A percentile compares a stretch with the other conserved stretches of the same genome.
Evolutionary conservation across 768 basidiomycete genomes (phyloP).

Genomic region (Rhodotorula kratochvilovae): DNA sequence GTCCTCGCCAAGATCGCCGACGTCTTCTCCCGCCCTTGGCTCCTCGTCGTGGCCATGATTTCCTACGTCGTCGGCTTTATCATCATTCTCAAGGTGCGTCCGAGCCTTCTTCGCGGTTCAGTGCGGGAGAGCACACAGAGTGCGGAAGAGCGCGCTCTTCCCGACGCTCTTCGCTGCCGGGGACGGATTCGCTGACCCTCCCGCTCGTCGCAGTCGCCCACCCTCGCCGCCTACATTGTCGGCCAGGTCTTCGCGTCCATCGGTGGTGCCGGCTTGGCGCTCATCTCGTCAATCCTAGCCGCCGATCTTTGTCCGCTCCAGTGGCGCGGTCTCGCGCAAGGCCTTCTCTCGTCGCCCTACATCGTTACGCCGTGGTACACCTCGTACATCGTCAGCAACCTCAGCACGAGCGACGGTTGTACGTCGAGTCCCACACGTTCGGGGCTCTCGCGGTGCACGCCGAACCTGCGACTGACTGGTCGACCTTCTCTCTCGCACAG

Average conservation of each 20-base stretch:
- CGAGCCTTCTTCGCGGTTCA: too few relatives aligned
- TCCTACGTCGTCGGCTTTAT: conserved; percentile 45
- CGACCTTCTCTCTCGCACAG: too few relatives aligned
- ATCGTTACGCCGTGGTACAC: conserved; percentile 43
- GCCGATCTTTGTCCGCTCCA: conserved; percentile 47
- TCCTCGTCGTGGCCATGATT: conserved; percentile 38
- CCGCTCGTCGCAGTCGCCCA: conserved; percentile 9
- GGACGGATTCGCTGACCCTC: neutral
- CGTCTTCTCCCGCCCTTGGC: conserved; percentile 42
- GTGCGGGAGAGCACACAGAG: too few relatives aligned
- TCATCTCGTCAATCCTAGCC: conserved; percentile 43
- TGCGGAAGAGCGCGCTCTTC: too few relatives aligned
- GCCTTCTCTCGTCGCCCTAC: conserved; percentile 43
- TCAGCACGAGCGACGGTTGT: neutral
- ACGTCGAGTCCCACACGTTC: neutral
- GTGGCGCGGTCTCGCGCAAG: conserved; percentile 46
- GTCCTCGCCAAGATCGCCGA: conserved; percentile 41
- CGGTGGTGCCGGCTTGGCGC: conserved; percentile 43
- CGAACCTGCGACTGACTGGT: too few relatives aligned
- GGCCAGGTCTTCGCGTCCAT: conserved; percentile 44
- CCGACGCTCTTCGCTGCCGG: too few relatives aligned
- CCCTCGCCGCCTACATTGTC: conserved; percentile 41
- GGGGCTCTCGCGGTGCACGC: too few relatives aligned
- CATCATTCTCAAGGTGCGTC: conserved; percentile 40
- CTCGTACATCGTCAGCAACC: conserved; percentile 14